A percentile compares a stretch with the other conserved stretches of the same genome.
Evolutionary conservation across 129 eudicot genomes (phyloP).

Genomic region (Flaveria bidentis): DNA sequence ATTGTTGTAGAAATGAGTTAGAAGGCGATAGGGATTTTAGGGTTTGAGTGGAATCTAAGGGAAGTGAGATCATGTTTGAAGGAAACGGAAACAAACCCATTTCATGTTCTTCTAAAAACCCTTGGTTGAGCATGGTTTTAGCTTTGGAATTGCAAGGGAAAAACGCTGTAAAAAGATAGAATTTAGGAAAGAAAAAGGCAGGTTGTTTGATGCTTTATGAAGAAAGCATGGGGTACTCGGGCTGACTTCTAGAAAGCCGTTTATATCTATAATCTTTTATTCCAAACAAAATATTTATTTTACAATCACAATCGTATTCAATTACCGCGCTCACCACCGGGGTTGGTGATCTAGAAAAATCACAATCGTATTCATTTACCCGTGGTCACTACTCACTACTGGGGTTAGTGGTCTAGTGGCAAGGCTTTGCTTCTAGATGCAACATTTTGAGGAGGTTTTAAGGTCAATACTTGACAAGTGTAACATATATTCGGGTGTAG

Average conservation of each 20-base stretch:
- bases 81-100: conserved; percentile 47
- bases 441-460: too few species aligned
- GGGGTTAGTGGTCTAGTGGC: too few species aligned
- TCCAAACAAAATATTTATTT: not conserved
- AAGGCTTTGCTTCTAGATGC: too few species aligned
- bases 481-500: too few species aligned
- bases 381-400: too few species aligned
- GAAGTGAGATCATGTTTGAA: conserved; percentile 36
- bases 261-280: not conserved
- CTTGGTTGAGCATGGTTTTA: conserved; percentile 53
- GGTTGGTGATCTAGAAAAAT: too few species aligned
- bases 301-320: too few species aligned
- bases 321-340: too few species aligned
- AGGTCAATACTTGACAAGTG: too few species aligned
- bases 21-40: conserved; percentile 37
- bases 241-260: conserved; percentile 12
- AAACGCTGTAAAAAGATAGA: conserved; percentile 17
- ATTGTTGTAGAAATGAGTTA: conserved; percentile 19
- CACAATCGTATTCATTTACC: too few species aligned
- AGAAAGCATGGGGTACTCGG: conserved; percentile 16
- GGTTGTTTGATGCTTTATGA: conserved; percentile 27
- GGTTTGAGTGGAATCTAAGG: conserved; percentile 41
- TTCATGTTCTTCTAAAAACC: conserved; percentile 61
- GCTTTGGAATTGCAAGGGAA: conserved; percentile 4
- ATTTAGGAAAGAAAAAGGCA: conserved; percentile 7